A percentile compares a stretch with the other conserved stretches of the same genome.
Conservation (phyloP, 805 yeast genomes). For the Wickerhamomyces canadensis region DNA sequence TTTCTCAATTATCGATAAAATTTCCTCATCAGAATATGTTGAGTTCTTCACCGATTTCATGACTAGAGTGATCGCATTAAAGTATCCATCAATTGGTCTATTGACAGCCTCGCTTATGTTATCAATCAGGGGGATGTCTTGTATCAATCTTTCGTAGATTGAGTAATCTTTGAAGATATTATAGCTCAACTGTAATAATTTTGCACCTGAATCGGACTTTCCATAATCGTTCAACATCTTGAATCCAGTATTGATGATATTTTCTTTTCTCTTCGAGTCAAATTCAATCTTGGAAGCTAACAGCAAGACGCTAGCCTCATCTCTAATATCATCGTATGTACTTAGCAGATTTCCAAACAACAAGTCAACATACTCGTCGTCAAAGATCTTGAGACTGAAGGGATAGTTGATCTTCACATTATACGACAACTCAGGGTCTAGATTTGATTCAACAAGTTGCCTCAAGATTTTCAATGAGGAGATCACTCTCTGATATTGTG, state of each 20-base stretch:
- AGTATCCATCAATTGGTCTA: conserved; percentile 64
- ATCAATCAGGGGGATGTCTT: conserved; percentile 29
- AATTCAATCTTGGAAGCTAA: conserved; percentile 25
- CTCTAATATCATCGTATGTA: conserved; percentile 75
- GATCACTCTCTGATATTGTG: conserved; percentile 48
- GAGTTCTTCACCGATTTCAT: no score
- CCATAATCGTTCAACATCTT: conserved; percentile 42
- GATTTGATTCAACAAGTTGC: conserved; percentile 46
- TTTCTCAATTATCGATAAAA: conserved; percentile 16
- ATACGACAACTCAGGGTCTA: conserved; percentile 42
- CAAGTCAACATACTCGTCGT: conserved; percentile 34
- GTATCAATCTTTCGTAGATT: conserved; percentile 29
- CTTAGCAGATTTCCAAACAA: conserved; percentile 60
- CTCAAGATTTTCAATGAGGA: conserved; percentile 44
- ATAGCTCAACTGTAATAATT: conserved; percentile 47
- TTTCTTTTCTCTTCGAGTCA: conserved; percentile 5
- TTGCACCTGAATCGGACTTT: conserved; percentile 76
- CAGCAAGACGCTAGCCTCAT: conserved; percentile 38
- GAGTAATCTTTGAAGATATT: conserved; percentile 28
- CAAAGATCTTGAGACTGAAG: conserved; percentile 39
- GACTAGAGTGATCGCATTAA: conserved; percentile 50
- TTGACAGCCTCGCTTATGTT: conserved; percentile 39
- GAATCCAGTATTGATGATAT: conserved; percentile 23
- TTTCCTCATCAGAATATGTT: conserved; percentile 4
- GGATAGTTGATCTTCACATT: conserved; percentile 44